These are phyloP conservation scores for Solanum lycopersicoides DNA, from an alignment of 257 asterid genomes.

Conservation along the genomic window DNA sequence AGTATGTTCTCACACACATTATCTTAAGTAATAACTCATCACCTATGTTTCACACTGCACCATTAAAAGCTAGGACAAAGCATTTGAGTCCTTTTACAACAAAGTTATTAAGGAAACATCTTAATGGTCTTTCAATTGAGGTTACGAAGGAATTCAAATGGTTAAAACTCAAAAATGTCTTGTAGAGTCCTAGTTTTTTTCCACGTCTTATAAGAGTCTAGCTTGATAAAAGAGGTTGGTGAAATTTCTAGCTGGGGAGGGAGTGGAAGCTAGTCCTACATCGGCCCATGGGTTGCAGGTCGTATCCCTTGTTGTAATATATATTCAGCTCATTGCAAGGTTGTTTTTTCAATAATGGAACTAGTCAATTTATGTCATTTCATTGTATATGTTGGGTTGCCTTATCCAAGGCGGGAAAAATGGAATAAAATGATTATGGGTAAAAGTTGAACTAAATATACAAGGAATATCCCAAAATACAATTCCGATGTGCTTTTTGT, in stretches of 20 bases:
- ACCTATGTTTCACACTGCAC: neutral
- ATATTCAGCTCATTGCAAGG: neutral
- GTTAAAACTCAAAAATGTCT: neutral
- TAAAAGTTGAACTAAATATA: neutral
- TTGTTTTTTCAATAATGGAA: neutral
- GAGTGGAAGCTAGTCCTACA: neutral
- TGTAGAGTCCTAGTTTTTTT: neutral
- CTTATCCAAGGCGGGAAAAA: neutral
- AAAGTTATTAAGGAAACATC: neutral
- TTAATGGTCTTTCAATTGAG: neutral
- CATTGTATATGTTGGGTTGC: neutral
- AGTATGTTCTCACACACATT: neutral
- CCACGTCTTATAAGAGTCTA: neutral
- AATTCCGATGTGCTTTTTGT: neutral
- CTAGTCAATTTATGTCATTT: neutral
- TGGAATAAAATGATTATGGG: neutral
- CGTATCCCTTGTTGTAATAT: neutral
- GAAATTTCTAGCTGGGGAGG: neutral
- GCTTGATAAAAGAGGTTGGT: neutral
- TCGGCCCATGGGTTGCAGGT: neutral
- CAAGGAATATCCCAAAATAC: neutral
- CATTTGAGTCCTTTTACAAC: neutral
- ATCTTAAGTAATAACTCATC: neutral
- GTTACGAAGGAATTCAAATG: neutral
- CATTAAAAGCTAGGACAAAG: neutral